Base-by-base conservation (phyloP, 2,329 filamentous ascomycete genomes). In the Alternaria panax region DNA sequence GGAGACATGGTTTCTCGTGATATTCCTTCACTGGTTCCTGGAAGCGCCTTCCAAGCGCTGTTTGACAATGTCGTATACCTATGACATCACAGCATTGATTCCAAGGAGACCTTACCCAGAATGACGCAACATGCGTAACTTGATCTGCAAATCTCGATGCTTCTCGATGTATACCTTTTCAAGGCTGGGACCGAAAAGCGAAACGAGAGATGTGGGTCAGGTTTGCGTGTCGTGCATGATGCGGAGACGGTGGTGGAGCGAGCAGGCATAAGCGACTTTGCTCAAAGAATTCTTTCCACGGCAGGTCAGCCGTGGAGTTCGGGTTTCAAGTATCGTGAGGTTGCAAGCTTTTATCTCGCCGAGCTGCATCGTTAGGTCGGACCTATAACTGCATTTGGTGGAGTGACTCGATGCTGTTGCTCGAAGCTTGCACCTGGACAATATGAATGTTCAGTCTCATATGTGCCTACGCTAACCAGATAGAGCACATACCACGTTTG, bases 221-320 rank as follows among this genome's bases (percentile, higher is more conserved):
- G 8, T 51, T 51, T 51, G 48, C 48, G 48, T 41, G 48, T 51
- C 48, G 48, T 51, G 48, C 48, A 51, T 51, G 25, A 51, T 51
- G 34, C 34, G 34, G 36, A 51, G 48, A 51, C 48, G 25, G 36
- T 42, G 50, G 50, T 30, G 50, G 51, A 53, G 51, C 45, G 45
- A 34, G 45, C 45, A 48, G 45, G 45, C 45, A 48, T 48, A 34
- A 48, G 45, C 45, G 45, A 48, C 24, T 48, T 25, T 34, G 27
- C 7, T 45, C 16, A 22, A 32, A 32, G 18, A 16, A 24, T 43
- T 18, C 16, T 41, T 38, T 38, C n/a, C 28, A 38, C 14, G 41
- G 51, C 51, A 54, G 18, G 51, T 54, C 5, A 36, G 51, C 41
- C 51, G 41, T 34, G 30, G 12, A 25, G 30, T 20, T 25, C 45